These are phyloP conservation scores for Nicotiana obtusifolia DNA, from an alignment of 257 asterid genomes.

Conservation along the genomic window DNA sequence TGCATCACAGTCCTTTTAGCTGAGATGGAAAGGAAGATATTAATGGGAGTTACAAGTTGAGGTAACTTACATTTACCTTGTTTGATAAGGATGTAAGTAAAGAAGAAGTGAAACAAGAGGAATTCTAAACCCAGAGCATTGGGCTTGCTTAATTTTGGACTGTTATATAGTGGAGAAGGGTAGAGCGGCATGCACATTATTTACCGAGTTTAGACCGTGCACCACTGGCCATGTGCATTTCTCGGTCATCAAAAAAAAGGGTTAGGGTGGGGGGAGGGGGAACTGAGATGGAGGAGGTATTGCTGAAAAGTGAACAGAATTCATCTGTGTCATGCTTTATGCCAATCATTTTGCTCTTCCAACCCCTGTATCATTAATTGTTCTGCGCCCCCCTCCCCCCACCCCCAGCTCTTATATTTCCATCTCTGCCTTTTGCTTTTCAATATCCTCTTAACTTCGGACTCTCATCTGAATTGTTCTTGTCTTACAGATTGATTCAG, in stretches of 20 bases:
- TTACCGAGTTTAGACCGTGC: no score
- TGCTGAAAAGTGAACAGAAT: neutral
- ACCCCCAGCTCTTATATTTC: no score
- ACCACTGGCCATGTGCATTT: no score
- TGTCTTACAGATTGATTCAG: conserved; percentile 1
- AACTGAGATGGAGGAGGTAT: neutral
- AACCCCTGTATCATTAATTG: neutral
- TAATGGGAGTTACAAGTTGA: neutral
- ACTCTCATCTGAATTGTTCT: neutral
- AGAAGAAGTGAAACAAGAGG: neutral
- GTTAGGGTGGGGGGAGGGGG: no score
- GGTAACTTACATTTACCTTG: neutral
- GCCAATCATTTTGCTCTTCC: neutral
- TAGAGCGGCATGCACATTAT: no score
- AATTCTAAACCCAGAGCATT: neutral
- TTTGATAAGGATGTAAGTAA: neutral
- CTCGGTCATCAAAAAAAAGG: no score
- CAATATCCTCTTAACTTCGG: neutral
- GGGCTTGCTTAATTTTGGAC: neutral
- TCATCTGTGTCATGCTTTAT: neutral
- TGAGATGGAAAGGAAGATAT: neutral
- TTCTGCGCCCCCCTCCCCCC: no score
- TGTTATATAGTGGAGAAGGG: no score
- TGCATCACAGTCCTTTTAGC: neutral
- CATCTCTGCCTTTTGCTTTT: neutral